These are phyloP conservation scores for Rubus idaeus DNA, from an alignment of 306 rosid genomes.

Conservation along the genomic window DNA sequence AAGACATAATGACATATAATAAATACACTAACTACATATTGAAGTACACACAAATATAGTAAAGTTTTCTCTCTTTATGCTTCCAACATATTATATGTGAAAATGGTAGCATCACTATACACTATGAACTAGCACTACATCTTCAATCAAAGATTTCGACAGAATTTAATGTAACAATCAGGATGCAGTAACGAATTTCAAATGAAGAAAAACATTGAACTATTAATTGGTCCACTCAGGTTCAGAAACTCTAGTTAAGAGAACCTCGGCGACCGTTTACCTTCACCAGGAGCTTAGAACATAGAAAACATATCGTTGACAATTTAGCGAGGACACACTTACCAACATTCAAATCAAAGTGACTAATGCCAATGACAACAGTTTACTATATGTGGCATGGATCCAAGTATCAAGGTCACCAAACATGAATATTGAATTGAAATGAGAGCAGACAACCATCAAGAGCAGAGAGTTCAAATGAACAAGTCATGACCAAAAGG, in stretches of 20 bases:
- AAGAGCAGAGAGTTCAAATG: background rate
- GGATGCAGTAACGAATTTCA: background rate
- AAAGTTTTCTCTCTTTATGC: background rate
- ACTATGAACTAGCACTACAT: background rate
- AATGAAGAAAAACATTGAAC: background rate
- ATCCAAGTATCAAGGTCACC: background rate
- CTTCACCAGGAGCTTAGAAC: background rate
- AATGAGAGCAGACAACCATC: background rate
- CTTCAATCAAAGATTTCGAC: background rate
- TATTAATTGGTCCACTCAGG: background rate
- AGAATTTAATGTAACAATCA: background rate
- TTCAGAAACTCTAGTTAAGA: background rate
- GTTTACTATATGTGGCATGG: background rate
- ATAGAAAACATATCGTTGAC: background rate
- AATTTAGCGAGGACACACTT: background rate
- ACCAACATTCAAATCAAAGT: background rate
- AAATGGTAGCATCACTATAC: background rate
- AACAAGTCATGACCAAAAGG: background rate
- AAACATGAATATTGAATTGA: background rate
- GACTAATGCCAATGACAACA: background rate
- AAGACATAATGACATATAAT: slow-evolving; percentile 1
- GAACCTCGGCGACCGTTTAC: background rate
- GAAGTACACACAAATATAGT: background rate
- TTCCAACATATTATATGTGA: background rate
- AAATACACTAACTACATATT: background rate